Evolutionary conservation across 2,329 filamentous ascomycete species (phyloP).

Genomic region (Cryphonectria parasitica): DNA sequence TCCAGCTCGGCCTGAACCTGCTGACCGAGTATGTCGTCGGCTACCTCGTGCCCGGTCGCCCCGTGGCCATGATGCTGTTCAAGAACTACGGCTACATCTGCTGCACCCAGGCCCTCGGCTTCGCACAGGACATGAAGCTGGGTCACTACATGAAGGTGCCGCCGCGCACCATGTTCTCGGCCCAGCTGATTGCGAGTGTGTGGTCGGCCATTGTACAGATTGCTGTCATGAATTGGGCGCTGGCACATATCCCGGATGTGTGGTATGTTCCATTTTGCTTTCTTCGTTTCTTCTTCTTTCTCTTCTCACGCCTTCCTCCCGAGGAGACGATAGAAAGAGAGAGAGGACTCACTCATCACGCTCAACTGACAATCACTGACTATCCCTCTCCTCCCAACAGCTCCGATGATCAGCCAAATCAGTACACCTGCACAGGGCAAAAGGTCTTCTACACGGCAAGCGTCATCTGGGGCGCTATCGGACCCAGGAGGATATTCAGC

Average conservation of each 20-base stretch:
- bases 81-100: slow-evolving; percentile 74
- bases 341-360: too few species aligned
- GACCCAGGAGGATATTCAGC: slow-evolving; percentile 71
- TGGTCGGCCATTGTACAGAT: slow-evolving; percentile 68
- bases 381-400: neutral
- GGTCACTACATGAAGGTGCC: slow-evolving; percentile 72
- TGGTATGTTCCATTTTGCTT: slow-evolving; percentile 46
- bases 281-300: too few species aligned
- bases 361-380: neutral
- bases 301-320: too few species aligned
- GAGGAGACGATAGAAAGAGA: too few species aligned
- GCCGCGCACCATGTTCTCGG: slow-evolving; percentile 64
- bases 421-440: slow-evolving; percentile 60
- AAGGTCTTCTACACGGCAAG: slow-evolving; percentile 69
- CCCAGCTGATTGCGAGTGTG: slow-evolving; percentile 61
- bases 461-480: slow-evolving; percentile 74
- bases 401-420: slow-evolving; percentile 53
- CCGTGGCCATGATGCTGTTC: slow-evolving; percentile 78
- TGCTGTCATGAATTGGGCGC: slow-evolving; percentile 67
- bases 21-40: slow-evolving; percentile 75
- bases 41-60: slow-evolving; percentile 72
- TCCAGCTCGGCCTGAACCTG: slow-evolving; percentile 69
- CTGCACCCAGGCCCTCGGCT: slow-evolving; percentile 68
- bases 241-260: slow-evolving; percentile 64
- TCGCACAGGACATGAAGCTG: slow-evolving; percentile 68